phyloP scores from a whole-genome alignment of 345 rosid species.

The Eucalyptus leucophloia region DNA sequence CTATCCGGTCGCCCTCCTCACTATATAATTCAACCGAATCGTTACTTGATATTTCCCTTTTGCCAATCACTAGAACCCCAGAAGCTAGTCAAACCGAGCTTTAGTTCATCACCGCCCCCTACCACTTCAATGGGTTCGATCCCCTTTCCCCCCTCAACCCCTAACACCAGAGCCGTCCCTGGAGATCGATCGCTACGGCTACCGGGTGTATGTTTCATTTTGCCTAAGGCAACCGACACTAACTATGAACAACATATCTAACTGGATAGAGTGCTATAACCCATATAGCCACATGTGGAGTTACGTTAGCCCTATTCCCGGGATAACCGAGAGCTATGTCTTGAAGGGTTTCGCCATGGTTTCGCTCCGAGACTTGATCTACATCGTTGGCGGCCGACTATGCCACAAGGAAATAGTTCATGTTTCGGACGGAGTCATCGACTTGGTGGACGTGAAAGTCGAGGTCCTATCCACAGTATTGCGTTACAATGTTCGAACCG shows the following conservation, averaged over 20 bases:
- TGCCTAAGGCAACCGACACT: constrained; percentile 4
- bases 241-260: not conserved
- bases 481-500: constrained; percentile 1
- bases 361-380: constrained; percentile 14
- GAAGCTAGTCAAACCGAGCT: not conserved
- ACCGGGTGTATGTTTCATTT: constrained; percentile 15
- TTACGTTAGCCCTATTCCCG: constrained; percentile 13
- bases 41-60: not conserved
- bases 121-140: constrained; percentile 13
- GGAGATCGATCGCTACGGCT: not conserved
- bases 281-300: constrained; percentile 22
- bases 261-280: constrained; percentile 27
- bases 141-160: not conserved
- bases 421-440: not conserved
- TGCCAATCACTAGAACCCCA: not conserved
- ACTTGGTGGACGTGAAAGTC: not conserved
- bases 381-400: constrained; percentile 27
- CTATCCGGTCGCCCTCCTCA: not conserved
- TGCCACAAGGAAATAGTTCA: constrained; percentile 3
- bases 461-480: constrained; percentile 8
- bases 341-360: constrained; percentile 35
- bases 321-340: constrained; percentile 11
- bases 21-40: not conserved
- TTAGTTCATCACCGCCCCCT: not conserved
- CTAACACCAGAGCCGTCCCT: not conserved